A percentile compares a stretch with the other conserved stretches of the same genome.
Conservation (phyloP, 2,329 filamentous ascomycete genomes). For the Botrytis cinerea region DNA sequence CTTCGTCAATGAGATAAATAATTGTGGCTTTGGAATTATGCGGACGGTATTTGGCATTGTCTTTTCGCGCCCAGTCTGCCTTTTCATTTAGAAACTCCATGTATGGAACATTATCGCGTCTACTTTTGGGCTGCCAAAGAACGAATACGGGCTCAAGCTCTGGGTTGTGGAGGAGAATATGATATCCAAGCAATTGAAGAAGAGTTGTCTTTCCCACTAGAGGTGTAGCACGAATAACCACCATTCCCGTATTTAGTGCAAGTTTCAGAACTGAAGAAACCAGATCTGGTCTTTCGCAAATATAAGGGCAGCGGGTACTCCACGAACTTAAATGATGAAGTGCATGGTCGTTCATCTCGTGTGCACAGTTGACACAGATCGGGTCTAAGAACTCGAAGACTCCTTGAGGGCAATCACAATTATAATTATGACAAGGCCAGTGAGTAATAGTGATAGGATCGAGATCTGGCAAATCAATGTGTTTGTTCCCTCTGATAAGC, state of each 20-base stretch:
- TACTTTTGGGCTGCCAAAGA: not conserved
- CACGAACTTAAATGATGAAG: not conserved
- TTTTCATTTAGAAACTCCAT: not conserved
- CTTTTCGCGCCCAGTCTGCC: not conserved
- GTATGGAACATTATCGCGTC: not conserved
- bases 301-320: not conserved
- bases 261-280: not conserved
- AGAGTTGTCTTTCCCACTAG: slow-evolving; percentile 1
- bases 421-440: not conserved
- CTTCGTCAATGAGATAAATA: not conserved
- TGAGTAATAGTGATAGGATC: not conserved
- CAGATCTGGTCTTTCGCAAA: not conserved
- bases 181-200: not conserved
- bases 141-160: slow-evolving; percentile 1
- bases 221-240: slow-evolving; percentile 11
- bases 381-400: not conserved
- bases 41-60: not conserved
- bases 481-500: not conserved
- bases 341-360: not conserved
- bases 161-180: not conserved
- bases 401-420: slow-evolving; percentile 4
- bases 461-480: not conserved
- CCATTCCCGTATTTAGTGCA: not conserved
- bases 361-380: not conserved
- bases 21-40: not conserved